Base-by-base conservation (phyloP, 495 filamentous ascomycete genomes). In the Emericellopsis terricola region DNA sequence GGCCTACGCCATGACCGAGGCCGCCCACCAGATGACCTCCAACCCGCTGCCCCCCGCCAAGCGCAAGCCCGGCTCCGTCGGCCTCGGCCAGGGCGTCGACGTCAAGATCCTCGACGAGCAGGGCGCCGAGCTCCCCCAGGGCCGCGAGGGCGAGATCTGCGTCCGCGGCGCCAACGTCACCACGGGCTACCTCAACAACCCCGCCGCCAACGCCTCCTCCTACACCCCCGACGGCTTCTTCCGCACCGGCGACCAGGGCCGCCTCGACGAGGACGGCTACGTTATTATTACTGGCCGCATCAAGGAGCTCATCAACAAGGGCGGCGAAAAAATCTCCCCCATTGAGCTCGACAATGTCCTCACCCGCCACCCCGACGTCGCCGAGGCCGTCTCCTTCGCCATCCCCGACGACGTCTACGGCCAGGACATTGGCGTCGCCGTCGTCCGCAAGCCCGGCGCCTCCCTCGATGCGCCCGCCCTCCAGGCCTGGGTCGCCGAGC, bases 1-100 rank as follows among this genome's bases (percentile, higher is more conserved):
- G 51, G 81, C 81, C 9, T 91, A 91, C 51, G 82, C 82, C 38
- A 91, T 91, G 82, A 91, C 82, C 18, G 82, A 91, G 55, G 82
- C 78, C 15, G 76, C 82, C 8, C 82, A 87, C 52, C 82, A 87
- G 47, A 86, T 91, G 76, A 82, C 81, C 8, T 81, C 75, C 33
- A 89, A 87, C 59, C 81, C 81, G 15, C 65, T 87, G 0, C 80
- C 81, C 0, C 73, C 76, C 1, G 66, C 51, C 15, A 72, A 74
- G 50, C 68, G 81, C 36, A 68, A 73, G 49, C 82, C 82, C 0
- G 82, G 82, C 13, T 77, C 75, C 29, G 81, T 89, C 0, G 81
- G 81, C 2, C 42, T 85, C 10, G 78, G 78, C 8, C 78, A 85
- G 51, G 81, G 81, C 34, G 79, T 91, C 5, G 78, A 86, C 39